A percentile compares a stretch with the other conserved stretches of the same genome.
These are phyloP conservation scores for Holtermanniella nyarrowii DNA, from an alignment of 768 basidiomycete genomes.

Conservation along the genomic window DNA sequence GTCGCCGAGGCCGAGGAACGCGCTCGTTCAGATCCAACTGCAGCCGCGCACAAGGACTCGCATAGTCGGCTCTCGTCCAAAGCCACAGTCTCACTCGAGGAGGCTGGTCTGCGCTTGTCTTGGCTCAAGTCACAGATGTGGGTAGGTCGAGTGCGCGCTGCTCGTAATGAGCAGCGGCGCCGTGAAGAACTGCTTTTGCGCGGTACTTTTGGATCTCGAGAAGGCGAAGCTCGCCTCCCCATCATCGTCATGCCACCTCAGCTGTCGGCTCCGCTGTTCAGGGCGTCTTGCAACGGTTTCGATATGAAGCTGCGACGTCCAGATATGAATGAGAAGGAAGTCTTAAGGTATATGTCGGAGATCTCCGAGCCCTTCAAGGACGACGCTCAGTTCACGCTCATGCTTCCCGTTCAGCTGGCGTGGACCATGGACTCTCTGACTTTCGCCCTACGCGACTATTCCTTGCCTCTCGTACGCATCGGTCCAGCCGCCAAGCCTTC, in stretches of 20 bases:
- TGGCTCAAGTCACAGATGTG: slow-evolving; percentile 64
- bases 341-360: slow-evolving; percentile 45
- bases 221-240: slow-evolving; percentile 29
- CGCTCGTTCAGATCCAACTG: slow-evolving; percentile 2
- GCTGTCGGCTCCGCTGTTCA: slow-evolving; percentile 57
- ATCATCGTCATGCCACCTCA: slow-evolving; percentile 39
- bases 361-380: slow-evolving; percentile 60
- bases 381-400: slow-evolving; percentile 62
- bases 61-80: slow-evolving; percentile 6
- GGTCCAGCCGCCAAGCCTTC: slow-evolving; percentile 41
- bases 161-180: slow-evolving; percentile 46
- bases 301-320: slow-evolving; percentile 52
- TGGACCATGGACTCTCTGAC: slow-evolving; percentile 56
- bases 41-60: slow-evolving; percentile 43
- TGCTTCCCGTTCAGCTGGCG: slow-evolving; percentile 70
- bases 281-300: slow-evolving; percentile 55
- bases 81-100: slow-evolving; percentile 54
- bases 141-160: slow-evolving; percentile 51
- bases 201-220: slow-evolving; percentile 35
- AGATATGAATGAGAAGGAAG: slow-evolving; percentile 49
- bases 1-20: slow-evolving; percentile 40
- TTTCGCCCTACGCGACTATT: slow-evolving; percentile 72
- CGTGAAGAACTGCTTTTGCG: slow-evolving; percentile 49
- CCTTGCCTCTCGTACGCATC: slow-evolving; percentile 69
- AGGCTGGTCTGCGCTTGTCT: slow-evolving; percentile 61